Percentiles rank a stretch among this genome's conserved stretches.
These are phyloP conservation scores for Leucogyrophana mollusca DNA, from an alignment of 768 basidiomycete genomes.

Conservation along the genomic window DNA sequence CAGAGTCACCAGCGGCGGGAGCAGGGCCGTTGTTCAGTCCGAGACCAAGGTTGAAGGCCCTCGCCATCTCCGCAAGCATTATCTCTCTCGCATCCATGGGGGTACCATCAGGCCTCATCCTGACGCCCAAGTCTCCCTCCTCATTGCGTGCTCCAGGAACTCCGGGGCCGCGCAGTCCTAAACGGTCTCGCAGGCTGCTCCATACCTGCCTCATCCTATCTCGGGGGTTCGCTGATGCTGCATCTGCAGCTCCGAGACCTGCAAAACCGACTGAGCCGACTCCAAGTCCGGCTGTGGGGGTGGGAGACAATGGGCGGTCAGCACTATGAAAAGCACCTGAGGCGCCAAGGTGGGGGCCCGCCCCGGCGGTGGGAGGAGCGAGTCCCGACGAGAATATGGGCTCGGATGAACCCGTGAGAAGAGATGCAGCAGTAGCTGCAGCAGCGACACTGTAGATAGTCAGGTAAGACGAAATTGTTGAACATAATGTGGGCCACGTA, in stretches of 20 bases:
- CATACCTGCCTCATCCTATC: slow-evolving; percentile 62
- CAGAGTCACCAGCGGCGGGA: slow-evolving; percentile 10
- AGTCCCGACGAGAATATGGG: slow-evolving; percentile 61
- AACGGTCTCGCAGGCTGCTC: slow-evolving; percentile 65
- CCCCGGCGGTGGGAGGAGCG: slow-evolving; percentile 29
- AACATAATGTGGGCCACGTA: slow-evolving; percentile 30
- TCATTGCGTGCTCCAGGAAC: slow-evolving; percentile 13
- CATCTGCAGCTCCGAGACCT: slow-evolving; percentile 7
- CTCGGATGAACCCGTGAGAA: slow-evolving; percentile 71
- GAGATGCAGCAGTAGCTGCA: slow-evolving; percentile 87
- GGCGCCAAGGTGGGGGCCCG: slow-evolving; percentile 15
- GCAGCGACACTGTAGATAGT: slow-evolving; percentile 66
- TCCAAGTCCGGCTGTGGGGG: slow-evolving; percentile 36
- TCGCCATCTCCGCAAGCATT: slow-evolving; percentile 80
- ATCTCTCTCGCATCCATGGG: slow-evolving; percentile 58
- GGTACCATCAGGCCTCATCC: slow-evolving; percentile 9
- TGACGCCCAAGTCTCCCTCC: slow-evolving; percentile 5
- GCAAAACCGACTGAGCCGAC: slow-evolving; percentile 29
- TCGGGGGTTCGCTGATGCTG: slow-evolving; percentile 15
- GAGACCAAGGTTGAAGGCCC: slow-evolving; percentile 75
- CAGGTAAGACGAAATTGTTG: background rate
- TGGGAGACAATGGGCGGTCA: slow-evolving; percentile 39
- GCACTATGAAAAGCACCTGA: slow-evolving; percentile 9
- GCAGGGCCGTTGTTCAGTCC: slow-evolving; percentile 36
- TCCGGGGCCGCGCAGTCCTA: slow-evolving; percentile 46